Evolutionary conservation across 345 rosid genomes (phyloP), one percentile per base, ranked within the genome.

Genomic region (Orychophragmus violaceus): DNA sequence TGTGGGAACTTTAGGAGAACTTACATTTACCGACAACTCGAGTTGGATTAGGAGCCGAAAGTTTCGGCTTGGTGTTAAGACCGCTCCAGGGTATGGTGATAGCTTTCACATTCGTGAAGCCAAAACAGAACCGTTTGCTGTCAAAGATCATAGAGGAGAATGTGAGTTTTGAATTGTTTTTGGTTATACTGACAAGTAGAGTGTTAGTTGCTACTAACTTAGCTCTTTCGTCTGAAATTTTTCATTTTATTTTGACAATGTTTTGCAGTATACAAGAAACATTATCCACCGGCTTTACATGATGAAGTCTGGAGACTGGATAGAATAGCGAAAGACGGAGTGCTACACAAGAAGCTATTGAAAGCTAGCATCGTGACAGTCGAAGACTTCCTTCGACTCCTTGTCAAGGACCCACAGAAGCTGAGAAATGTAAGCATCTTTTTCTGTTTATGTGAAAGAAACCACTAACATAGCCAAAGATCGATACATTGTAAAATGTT

Each of bases 261-360:
- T 19, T 50, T 78, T 82, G 72, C 84, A 94, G 99, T 85, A 61
- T 93, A 90, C 77, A 90, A 88, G 85, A 93, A 93, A 67, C 98
- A 93, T 58, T 90, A 90, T 58, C 98, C 98, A 32, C 99, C 97
- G 0, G 92, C 86, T 74, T 77, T 88, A 50, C 82, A 88, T 1
- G 99, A 94, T 74, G 97, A 94, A 76, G 96, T 94, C 9, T 90
- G 99, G 99, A 85, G 97, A 78, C 72, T 94, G 29, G 99, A 94
- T 68, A 84, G 92, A 72, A 94, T 90, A 60, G 99, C 96, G 0
- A 94, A 94, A 76, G 97, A 94, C 62, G 95, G 99, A 82, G 95
- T 95, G 12, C 81, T 94, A 65, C 99, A 94, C 73, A 88, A 85
- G 66, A 90, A 87, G 77, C 78, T 94, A 78, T 59, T 85, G 6